Evolutionary conservation across 1,284 basidiomycete species (phyloP), one percentile per base, ranked within the genome.

Genomic region (Ustilago shanxiensis): DNA sequence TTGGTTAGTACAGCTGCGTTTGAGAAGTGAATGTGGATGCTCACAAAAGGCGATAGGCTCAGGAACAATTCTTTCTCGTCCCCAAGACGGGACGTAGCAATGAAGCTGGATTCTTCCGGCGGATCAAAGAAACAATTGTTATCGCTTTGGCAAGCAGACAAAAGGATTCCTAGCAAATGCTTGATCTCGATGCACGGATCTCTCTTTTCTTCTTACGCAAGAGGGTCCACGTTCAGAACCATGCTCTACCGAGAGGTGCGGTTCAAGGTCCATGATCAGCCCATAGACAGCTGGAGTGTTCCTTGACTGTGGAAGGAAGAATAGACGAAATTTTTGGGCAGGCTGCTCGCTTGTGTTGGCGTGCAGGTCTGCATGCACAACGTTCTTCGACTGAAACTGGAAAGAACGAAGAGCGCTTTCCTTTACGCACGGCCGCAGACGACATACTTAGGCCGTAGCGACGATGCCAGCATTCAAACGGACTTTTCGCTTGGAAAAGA

Each of bases 361-460:
- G 44, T 58, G 56, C 44, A 58, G 24, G 10, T 58, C 13, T 31
- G 41, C 50, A 31, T 52, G 49, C 41, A 44, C 41, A 44, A 52
- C 24, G 39, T 13, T 14, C 24, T 52, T 49, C 58, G 49, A 41
- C 35, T 24, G 49, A 18, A 51, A 29, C 49, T 52, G 50, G 41
- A 39, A 53, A 52, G 50, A 53, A 61, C 29, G 18, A 45, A 11
- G 39, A 14, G 24, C 20, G n/a, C 37, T 56, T 41, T 56, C 22
- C 26, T 4, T 33, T 44, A 24, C 37, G 54, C 54, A 44, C 39
- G 26, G 54, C 39, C 26, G 54, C 54, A 56, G 54, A 16, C 54
- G 11, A 33, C n/a, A 33, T 33, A 33, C n/a, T 33, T 5, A 11
- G 31, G 11, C 31, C 11, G 6, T 26, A 16, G 8, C 3, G 24